These are phyloP conservation scores for Lycium ferocissimum DNA, from an alignment of 257 asterid genomes.

Conservation along the genomic window DNA sequence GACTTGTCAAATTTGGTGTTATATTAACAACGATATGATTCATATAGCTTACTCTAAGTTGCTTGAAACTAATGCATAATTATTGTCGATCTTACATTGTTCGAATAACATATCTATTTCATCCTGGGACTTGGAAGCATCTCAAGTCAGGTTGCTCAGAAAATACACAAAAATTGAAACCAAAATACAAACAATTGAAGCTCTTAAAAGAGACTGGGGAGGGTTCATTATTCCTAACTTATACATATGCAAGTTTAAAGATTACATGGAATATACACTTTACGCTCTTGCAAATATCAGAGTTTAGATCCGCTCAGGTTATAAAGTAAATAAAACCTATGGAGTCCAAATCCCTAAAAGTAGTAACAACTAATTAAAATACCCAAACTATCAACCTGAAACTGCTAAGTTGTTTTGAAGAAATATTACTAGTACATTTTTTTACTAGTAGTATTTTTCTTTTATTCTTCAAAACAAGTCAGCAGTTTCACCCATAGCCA, in stretches of 20 bases:
- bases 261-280: conserved; percentile 24
- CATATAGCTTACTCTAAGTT: background rate
- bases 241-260: conserved; percentile 24
- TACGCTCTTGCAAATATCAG: conserved; percentile 28
- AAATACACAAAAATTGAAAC: background rate
- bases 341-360: background rate
- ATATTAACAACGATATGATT: background rate
- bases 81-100: background rate
- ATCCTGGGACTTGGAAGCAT: background rate
- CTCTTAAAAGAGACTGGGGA: conserved; percentile 11
- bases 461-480: conserved; percentile 65
- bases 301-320: conserved; percentile 2
- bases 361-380: background rate
- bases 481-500: conserved; percentile 67
- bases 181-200: conserved; percentile 21
- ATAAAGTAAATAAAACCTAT: conserved; percentile 25
- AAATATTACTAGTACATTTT: background rate
- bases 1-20: background rate
- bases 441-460: background rate
- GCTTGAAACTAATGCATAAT: background rate
- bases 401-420: conserved; percentile 28
- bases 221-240: conserved; percentile 25
- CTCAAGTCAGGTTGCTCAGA: background rate
- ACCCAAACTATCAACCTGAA: conserved; percentile 2
- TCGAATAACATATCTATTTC: background rate